phyloP scores from a whole-genome alignment of 2,329 filamentous ascomycete genomes.

The Aspergillus puulaauensis region DNA sequence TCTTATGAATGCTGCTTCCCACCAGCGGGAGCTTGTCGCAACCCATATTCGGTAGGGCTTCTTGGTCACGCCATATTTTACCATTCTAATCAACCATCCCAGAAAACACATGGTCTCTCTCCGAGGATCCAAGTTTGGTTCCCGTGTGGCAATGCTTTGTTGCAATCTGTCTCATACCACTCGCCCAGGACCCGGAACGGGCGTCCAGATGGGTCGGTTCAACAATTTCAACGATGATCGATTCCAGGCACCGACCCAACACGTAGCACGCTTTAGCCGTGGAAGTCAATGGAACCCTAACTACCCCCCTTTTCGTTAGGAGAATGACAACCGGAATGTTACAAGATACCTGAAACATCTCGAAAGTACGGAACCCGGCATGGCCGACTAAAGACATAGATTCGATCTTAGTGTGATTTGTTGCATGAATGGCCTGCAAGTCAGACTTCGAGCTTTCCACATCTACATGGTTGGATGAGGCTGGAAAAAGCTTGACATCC shows the following conservation, averaged over 20 bases:
- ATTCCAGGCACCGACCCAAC: constrained; percentile 39
- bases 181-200: constrained; percentile 80
- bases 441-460: constrained; percentile 10
- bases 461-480: constrained; percentile 6
- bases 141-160: constrained; percentile 97
- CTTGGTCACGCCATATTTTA: neutral
- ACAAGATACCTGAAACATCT: neutral
- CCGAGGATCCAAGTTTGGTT: constrained; percentile 96
- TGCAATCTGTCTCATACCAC: constrained; percentile 90
- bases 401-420: constrained; percentile 15
- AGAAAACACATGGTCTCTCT: constrained; percentile 98
- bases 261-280: constrained; percentile 34
- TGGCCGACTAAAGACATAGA: constrained; percentile 5
- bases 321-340: neutral
- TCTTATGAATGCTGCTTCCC: constrained; percentile 78
- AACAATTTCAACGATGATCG: constrained; percentile 52
- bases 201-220: constrained; percentile 62
- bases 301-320: constrained; percentile 40
- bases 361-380: neutral
- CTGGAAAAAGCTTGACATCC: constrained; percentile 5
- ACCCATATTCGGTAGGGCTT: constrained; percentile 72
- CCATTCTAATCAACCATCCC: constrained; percentile 1
- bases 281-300: constrained; percentile 37
- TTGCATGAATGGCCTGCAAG: constrained; percentile 9
- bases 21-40: constrained; percentile 90